Base-by-base conservation (phyloP, 768 basidiomycete genomes). In the Leccinum uliginosum region DNA sequence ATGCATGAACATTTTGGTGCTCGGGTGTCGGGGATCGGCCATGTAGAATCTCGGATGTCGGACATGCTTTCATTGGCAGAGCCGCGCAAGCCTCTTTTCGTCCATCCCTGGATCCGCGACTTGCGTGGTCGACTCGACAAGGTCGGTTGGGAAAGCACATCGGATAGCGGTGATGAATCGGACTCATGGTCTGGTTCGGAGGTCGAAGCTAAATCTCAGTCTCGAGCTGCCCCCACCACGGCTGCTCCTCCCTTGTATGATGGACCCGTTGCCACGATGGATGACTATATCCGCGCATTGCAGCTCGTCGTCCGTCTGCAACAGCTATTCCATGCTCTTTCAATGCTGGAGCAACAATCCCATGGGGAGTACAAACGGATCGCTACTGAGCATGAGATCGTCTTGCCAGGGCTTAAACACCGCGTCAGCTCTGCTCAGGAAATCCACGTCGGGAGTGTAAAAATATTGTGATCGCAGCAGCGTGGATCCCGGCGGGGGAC, bases 71-170 rank as follows among this genome's bases (percentile, higher is more conserved):
- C 59, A 24, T 12, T 38, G n/a, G 46, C 0, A 10, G 52, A 57
- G 15, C 40, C 52, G 1, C 45, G 38, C 15, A 52, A 48, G 26
- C 23, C 57, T 10, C 15, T 59, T 47, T 23, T 63, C 15, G 49
- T 54, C 14, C 46, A 56, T 43, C 62, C 61, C 1, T 63, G 62
- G 62, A 30, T 63, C 34, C 50, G 62, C 14, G 50, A 54, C n/a
- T 27, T 63, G 4, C 26, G 24, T 1, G 57, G 32, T 11, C 50
- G 38, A 4, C 50, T 45, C 2, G 58, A 55, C 3, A 29, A 35
- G 17, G 17, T 4, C 14, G 32, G 32, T 15, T 26, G 30, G 57
- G 30, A 29, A n/a, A n/a, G 24, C 11, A 4, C 19, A 5, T 10
- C 4, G 0, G 52, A 50, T 17, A 26, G 23, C 2, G 40, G 27